Conservation (phyloP, 169 alveolate species). For the Amoebophrya sp. region DNA sequence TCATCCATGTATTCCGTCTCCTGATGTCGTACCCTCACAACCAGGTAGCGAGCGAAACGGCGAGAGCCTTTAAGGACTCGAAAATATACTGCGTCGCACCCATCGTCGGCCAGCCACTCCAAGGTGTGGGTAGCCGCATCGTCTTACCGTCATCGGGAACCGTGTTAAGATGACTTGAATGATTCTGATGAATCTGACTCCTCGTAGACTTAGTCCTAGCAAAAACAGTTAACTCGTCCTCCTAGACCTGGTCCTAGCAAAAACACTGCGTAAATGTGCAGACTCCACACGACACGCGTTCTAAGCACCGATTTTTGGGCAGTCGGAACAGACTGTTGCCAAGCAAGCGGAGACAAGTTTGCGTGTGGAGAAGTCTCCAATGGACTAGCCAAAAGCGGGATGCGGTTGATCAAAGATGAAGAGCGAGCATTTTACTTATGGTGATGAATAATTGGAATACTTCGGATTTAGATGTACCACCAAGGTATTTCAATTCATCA, state of each 20-base stretch:
- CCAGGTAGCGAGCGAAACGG: neutral
- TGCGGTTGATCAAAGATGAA: neutral
- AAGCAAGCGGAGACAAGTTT: neutral
- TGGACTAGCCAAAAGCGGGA: neutral
- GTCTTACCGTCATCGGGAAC: neutral
- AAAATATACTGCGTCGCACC: neutral
- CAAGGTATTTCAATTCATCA: too few relatives aligned
- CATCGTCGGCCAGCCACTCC: neutral
- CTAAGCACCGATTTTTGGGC: conserved; percentile 23
- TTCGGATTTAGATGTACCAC: too few relatives aligned
- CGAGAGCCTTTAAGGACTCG: neutral
- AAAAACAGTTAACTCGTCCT: too few relatives aligned
- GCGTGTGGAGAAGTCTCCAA: neutral
- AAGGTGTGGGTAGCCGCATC: neutral
- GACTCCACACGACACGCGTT: too few relatives aligned
- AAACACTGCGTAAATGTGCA: too few relatives aligned
- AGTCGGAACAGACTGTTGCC: neutral
- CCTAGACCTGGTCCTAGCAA: too few relatives aligned
- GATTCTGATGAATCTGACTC: too few relatives aligned
- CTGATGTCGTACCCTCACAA: too few relatives aligned
- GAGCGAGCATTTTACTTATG: neutral
- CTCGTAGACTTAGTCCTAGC: too few relatives aligned
- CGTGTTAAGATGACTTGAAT: too few relatives aligned
- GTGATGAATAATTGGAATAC: too few relatives aligned
- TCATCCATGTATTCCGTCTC: too few relatives aligned